These are phyloP conservation scores for Caryopteris hybrid DNA, from an alignment of 305 asterid genomes.

Conservation along the genomic window DNA sequence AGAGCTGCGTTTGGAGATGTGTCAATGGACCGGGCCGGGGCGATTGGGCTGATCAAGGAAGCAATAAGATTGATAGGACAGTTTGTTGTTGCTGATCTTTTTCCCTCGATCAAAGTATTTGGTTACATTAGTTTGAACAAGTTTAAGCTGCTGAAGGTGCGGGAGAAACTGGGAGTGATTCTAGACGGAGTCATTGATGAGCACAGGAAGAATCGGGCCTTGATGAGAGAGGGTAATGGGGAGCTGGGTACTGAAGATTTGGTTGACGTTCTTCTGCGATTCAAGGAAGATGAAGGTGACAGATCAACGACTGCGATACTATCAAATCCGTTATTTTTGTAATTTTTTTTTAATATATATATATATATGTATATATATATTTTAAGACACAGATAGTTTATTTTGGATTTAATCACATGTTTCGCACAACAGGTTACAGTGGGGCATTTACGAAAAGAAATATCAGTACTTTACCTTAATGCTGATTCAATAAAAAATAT, in stretches of 20 bases:
- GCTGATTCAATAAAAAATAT: too few relatives aligned
- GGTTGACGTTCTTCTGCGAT: background rate
- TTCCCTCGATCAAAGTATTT: slow-evolving; percentile 19
- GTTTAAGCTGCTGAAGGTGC: slow-evolving; percentile 16
- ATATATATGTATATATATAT: too few relatives aligned
- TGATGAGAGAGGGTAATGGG: slow-evolving; percentile 13
- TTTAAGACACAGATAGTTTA: too few relatives aligned
- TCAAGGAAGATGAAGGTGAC: background rate
- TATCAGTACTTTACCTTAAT: too few relatives aligned
- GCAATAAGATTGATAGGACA: slow-evolving; percentile 10
- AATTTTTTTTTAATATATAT: too few relatives aligned
- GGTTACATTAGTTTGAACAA: slow-evolving; percentile 17
- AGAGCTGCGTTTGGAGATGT: slow-evolving; percentile 21
- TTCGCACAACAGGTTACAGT: too few relatives aligned
- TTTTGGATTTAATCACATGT: too few relatives aligned
- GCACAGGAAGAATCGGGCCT: background rate
- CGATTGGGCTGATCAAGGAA: slow-evolving; percentile 18
- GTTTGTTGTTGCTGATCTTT: slow-evolving; percentile 29
- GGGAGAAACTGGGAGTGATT: slow-evolving; percentile 13
- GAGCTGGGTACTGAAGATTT: slow-evolving; percentile 26
- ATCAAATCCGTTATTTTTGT: background rate
- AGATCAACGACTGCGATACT: background rate
- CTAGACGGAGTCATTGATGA: slow-evolving; percentile 13
- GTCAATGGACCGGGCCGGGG: slow-evolving; percentile 15
- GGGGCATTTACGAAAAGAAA: too few relatives aligned